Conservation (phyloP, 1,284 basidiomycete genomes). For the Marasmius fiardii region DNA sequence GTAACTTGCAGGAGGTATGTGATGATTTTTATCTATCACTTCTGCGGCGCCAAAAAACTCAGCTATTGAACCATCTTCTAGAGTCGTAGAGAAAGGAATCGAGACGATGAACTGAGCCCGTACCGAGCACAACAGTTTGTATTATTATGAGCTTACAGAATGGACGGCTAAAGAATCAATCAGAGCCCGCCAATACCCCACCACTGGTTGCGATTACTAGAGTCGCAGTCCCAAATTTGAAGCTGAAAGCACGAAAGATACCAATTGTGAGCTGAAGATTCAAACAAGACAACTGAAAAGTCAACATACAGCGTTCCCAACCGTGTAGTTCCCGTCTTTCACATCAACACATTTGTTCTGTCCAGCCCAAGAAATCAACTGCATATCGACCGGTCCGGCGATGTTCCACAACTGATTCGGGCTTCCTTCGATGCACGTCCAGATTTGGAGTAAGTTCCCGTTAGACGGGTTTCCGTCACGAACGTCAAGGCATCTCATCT, state of each 20-base stretch:
- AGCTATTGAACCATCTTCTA: too few relatives aligned
- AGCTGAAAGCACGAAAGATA: background rate
- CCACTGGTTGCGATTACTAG: background rate
- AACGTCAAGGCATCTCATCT: conserved; percentile 19
- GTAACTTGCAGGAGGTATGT: too few relatives aligned
- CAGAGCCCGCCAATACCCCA: too few relatives aligned
- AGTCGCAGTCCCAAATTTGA: background rate
- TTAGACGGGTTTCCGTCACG: background rate
- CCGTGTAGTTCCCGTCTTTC: background rate
- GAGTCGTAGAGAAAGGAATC: too few relatives aligned
- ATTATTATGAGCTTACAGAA: too few relatives aligned
- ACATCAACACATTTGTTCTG: background rate
- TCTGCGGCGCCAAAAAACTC: too few relatives aligned
- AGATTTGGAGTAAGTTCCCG: background rate
- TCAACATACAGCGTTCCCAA: background rate
- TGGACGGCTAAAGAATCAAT: too few relatives aligned
- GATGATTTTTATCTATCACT: too few relatives aligned
- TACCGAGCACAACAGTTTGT: too few relatives aligned
- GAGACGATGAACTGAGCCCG: too few relatives aligned
- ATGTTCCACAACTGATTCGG: background rate
- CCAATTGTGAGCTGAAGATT: background rate
- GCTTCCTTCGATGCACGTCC: background rate
- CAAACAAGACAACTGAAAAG: background rate
- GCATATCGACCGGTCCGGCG: background rate
- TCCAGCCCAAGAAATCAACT: background rate